A percentile compares a stretch with the other conserved stretches of the same genome.
Evolutionary conservation across 495 filamentous ascomycete genomes (phyloP).

Genomic region (Xylaria venustula): DNA sequence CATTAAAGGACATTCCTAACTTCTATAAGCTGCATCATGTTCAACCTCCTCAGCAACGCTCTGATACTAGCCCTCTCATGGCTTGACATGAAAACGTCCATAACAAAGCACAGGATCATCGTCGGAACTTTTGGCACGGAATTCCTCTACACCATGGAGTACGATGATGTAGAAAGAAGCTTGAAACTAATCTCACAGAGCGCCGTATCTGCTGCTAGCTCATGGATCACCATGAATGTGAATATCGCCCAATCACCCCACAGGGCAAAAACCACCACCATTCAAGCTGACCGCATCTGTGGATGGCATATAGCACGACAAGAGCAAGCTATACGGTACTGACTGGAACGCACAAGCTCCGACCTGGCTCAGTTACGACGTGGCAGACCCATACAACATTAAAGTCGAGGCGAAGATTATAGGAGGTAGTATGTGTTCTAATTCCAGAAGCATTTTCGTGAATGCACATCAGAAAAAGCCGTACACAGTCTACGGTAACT

Average conservation of each 20-base stretch:
- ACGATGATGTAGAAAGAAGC: conserved; percentile 27
- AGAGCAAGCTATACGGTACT: conserved; percentile 34
- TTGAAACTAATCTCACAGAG: conserved; percentile 20
- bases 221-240: conserved; percentile 38
- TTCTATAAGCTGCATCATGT: no score
- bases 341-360: conserved; percentile 23
- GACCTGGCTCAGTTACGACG: conserved; percentile 41
- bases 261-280: not conserved
- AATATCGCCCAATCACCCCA: conserved; percentile 5
- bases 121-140: conserved; percentile 28
- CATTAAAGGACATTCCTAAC: no score
- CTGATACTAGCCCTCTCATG: no score
- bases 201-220: conserved; percentile 21
- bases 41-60: no score
- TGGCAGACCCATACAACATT: conserved; percentile 53
- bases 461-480: conserved; percentile 21
- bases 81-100: no score
- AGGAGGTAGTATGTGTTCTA: conserved; percentile 54
- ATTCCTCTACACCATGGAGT: conserved; percentile 31
- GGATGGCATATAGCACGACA: conserved; percentile 28
- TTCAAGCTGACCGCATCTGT: not conserved
- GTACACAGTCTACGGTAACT: conserved; percentile 32
- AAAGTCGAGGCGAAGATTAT: conserved; percentile 65
- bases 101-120: conserved; percentile 20
- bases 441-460: conserved; percentile 29